Percentiles rank a stretch among this genome's conserved stretches.
Evolutionary conservation across 768 basidiomycete genomes (phyloP).

Genomic region (Hericium rajendrae): DNA sequence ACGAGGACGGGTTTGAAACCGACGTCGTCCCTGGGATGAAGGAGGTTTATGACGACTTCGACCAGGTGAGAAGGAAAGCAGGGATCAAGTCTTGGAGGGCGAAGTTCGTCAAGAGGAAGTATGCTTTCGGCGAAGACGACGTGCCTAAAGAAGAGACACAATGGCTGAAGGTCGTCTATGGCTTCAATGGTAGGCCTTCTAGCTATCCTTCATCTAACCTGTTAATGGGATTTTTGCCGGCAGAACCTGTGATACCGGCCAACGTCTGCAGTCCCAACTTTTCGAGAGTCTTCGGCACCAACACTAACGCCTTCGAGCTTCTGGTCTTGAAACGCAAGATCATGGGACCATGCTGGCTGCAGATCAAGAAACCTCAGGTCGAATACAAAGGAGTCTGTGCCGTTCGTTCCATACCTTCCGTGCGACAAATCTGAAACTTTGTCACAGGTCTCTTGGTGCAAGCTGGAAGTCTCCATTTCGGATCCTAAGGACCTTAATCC

Average conservation of each 20-base stretch:
- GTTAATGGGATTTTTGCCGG: not conserved
- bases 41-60: conserved; percentile 80
- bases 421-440: not conserved
- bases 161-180: conserved; percentile 93
- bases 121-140: conserved; percentile 82
- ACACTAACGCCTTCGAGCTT: conserved; percentile 85
- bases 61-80: conserved; percentile 59
- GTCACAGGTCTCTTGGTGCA: conserved; percentile 89
- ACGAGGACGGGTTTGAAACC: conserved; percentile 53
- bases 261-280: conserved; percentile 78
- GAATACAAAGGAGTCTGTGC: conserved; percentile 64
- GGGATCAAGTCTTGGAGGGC: conserved; percentile 65
- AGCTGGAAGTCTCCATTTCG: conserved; percentile 74
- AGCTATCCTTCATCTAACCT: not conserved
- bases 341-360: conserved; percentile 98
- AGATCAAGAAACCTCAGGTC: conserved; percentile 66
- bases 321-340: conserved; percentile 94
- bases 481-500: conserved; percentile 88
- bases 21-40: conserved; percentile 60
- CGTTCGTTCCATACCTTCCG: not conserved
- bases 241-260: conserved; percentile 68
- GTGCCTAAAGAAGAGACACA: conserved; percentile 70
- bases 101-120: conserved; percentile 82
- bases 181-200: conserved; percentile 56
- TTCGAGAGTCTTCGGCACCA: conserved; percentile 81